Evolutionary conservation across 2,329 filamentous ascomycete genomes (phyloP).

Genomic region (Colletotrichum scovillei): DNA sequence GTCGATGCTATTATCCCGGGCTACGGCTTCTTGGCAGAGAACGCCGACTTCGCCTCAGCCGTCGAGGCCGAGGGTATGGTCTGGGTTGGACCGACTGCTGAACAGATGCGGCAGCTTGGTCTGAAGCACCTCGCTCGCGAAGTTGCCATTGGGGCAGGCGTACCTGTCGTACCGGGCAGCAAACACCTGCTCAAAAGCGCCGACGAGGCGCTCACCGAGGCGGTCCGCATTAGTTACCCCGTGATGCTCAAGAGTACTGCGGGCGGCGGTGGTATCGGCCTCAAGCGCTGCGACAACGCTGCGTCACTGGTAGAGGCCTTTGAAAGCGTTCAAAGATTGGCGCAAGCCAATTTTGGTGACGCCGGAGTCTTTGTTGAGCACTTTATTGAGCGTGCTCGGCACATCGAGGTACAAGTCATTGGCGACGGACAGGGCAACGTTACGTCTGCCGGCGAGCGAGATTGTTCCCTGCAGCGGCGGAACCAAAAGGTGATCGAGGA

Average conservation of each 20-base stretch:
- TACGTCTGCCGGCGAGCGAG: constrained; percentile 55
- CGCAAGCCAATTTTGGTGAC: constrained; percentile 54
- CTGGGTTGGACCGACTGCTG: constrained; percentile 69
- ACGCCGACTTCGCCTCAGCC: constrained; percentile 67
- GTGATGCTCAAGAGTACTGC: constrained; percentile 61
- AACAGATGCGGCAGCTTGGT: constrained; percentile 51
- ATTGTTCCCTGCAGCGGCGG: constrained; percentile 62
- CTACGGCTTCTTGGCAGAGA: constrained; percentile 75
- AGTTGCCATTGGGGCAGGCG: constrained; percentile 44
- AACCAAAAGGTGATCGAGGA: constrained; percentile 66
- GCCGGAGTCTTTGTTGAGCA: constrained; percentile 55
- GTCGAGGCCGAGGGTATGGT: constrained; percentile 65
- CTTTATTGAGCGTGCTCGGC: constrained; percentile 53
- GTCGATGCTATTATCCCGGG: constrained; percentile 73
- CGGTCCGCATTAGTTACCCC: constrained; percentile 48
- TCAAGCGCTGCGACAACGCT: constrained; percentile 49
- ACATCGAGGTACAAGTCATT: constrained; percentile 63
- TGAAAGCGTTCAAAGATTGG: constrained; percentile 50
- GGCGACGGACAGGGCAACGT: constrained; percentile 56
- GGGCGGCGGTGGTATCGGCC: constrained; percentile 58
- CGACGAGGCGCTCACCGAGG: constrained; percentile 43
- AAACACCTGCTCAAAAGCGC: constrained; percentile 40
- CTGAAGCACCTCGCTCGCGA: constrained; percentile 51
- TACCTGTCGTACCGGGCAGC: constrained; percentile 50
- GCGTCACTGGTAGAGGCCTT: constrained; percentile 46